phyloP scores from a whole-genome alignment of 75 land plant species.

The Pseudotsuga menziesii region DNA sequence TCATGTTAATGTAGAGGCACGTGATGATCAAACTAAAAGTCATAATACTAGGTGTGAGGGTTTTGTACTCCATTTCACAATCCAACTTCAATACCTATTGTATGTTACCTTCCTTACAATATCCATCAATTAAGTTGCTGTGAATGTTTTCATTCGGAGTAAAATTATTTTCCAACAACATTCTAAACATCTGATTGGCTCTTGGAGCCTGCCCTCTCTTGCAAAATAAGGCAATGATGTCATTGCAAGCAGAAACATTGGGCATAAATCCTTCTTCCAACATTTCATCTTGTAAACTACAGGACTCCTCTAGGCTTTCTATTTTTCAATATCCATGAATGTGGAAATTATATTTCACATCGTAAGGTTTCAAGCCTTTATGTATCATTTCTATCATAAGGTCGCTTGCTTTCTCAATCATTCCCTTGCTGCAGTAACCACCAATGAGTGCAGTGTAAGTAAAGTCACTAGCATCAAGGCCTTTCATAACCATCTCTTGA shows the following conservation, averaged over 20 bases:
- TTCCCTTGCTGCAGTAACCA: conserved; percentile 26
- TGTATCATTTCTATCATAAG: conserved; percentile 51
- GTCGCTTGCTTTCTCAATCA: conserved; percentile 32
- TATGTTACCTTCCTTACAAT: conserved; percentile 23
- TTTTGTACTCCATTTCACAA: conserved; percentile 47
- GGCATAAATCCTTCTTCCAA: conserved; percentile 35
- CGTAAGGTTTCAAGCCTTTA: conserved; percentile 36
- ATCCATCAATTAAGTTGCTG: conserved; percentile 40
- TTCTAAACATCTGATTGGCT: conserved; percentile 43
- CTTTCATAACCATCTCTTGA: conserved; percentile 50
- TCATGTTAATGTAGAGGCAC: conserved; percentile 25
- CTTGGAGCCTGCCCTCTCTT: conserved; percentile 16
- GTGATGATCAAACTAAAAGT: conserved; percentile 19
- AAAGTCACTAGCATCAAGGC: conserved; percentile 35
- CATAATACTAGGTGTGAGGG: conserved; percentile 19
- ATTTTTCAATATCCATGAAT: conserved; percentile 34
- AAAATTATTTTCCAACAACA: conserved; percentile 47
- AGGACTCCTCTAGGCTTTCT: conserved; percentile 17
- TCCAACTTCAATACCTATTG: conserved; percentile 36
- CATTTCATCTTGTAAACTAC: conserved; percentile 34
- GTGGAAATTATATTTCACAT: conserved; percentile 44
- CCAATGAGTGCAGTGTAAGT: conserved; percentile 36
- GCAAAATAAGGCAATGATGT: conserved; percentile 29
- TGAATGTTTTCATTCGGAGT: conserved; percentile 39
- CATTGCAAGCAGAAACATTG: conserved; percentile 31